Evolutionary conservation across 1,284 basidiomycete genomes (phyloP).

Genomic region (Sanghuangporus sanghuang): DNA sequence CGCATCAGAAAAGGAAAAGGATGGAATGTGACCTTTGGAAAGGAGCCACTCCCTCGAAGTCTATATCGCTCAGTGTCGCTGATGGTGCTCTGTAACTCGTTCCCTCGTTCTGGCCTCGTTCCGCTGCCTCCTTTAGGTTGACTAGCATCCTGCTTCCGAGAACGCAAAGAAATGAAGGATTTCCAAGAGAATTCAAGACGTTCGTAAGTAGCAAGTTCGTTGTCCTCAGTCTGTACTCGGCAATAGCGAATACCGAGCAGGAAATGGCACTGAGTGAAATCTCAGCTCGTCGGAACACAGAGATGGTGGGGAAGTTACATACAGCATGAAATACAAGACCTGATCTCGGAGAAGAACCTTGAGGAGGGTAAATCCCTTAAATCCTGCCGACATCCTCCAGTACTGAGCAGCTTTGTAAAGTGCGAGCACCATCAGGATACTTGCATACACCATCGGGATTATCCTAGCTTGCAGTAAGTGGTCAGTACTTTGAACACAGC

Average conservation of each 20-base stretch:
- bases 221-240: neutral
- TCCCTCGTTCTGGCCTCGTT: neutral
- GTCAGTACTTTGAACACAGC: neutral
- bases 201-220: neutral
- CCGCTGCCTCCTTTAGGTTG: slow-evolving; percentile 3
- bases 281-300: neutral
- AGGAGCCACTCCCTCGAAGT: neutral
- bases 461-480: neutral
- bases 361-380: neutral
- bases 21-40: too few relatives aligned
- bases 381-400: neutral
- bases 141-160: slow-evolving; percentile 1
- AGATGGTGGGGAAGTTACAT: neutral
- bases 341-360: slow-evolving; percentile 5
- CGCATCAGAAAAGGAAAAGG: too few relatives aligned
- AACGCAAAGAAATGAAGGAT: neutral
- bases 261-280: neutral
- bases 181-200: neutral
- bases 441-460: neutral
- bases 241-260: neutral
- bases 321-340: slow-evolving; percentile 5
- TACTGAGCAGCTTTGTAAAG: slow-evolving; percentile 2
- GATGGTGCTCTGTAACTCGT: neutral
- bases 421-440: neutral
- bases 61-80: neutral